These are phyloP conservation scores for Lachnellula hyalina DNA, from an alignment of 2,329 filamentous ascomycete genomes.

Conservation along the genomic window DNA sequence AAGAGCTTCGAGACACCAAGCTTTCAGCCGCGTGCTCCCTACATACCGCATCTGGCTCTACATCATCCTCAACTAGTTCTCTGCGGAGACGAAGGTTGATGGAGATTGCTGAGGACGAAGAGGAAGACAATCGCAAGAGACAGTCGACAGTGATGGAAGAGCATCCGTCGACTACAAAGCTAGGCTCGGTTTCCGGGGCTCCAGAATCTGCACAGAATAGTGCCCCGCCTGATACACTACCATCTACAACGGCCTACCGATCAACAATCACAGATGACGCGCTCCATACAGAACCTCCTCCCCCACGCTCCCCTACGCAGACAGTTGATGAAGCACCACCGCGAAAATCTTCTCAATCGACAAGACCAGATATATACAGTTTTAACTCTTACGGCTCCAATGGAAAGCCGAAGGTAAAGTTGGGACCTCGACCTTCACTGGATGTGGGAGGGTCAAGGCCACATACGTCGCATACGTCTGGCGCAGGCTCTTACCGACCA, in stretches of 20 bases:
- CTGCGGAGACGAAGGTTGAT: conserved; percentile 71
- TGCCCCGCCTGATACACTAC: conserved; percentile 11
- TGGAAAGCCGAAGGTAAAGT: conserved; percentile 76
- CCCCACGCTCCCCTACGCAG: conserved; percentile 24
- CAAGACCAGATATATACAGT: conserved; percentile 46
- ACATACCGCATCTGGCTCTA: conserved; percentile 81
- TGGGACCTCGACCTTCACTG: conserved; percentile 76
- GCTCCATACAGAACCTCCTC: conserved; percentile 4
- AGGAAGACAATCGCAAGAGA: conserved; percentile 57
- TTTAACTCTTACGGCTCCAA: conserved; percentile 43
- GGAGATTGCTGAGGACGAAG: conserved; percentile 87
- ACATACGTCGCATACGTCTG: conserved; percentile 53
- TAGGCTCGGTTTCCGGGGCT: conserved; percentile 13
- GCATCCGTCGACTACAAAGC: conserved; percentile 26
- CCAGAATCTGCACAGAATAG: conserved; percentile 10
- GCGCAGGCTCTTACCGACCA: conserved; percentile 58
- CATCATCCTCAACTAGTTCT: conserved; percentile 78
- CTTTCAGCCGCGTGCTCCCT: conserved; percentile 84
- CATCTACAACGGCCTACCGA: conserved; percentile 11
- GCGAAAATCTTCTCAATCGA: conserved; percentile 43
- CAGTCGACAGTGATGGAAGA: conserved; percentile 50
- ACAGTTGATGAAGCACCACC: conserved; percentile 22
- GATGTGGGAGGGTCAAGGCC: conserved; percentile 55
- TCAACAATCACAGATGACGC: conserved; percentile 13
- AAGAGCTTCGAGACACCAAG: conserved; percentile 80